phyloP scores from a whole-genome alignment of 2,329 filamentous ascomycete genomes.

The Diaporthe australafricana region DNA sequence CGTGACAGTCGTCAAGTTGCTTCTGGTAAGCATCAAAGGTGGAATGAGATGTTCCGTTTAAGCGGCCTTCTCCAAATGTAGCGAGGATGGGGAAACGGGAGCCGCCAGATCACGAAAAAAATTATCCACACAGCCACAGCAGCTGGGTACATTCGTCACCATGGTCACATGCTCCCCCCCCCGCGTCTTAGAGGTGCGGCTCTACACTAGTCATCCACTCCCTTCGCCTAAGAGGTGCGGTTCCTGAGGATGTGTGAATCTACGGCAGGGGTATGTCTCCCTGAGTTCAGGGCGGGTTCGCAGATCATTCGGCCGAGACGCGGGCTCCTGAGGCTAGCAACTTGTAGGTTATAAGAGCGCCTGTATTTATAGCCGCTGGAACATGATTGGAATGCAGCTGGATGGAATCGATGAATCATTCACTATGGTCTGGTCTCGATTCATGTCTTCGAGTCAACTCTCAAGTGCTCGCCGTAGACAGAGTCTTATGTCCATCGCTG shows the following conservation, averaged over 20 bases:
- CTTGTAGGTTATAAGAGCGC: background rate
- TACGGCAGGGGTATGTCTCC: background rate
- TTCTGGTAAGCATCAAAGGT: slow-evolving; percentile 17
- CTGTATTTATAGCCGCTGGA: no score
- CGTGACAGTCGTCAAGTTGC: slow-evolving; percentile 21
- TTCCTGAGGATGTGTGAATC: background rate
- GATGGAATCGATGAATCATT: background rate
- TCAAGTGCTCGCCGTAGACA: no score
- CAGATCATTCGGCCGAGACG: slow-evolving; percentile 19
- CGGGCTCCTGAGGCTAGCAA: background rate
- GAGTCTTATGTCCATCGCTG: no score
- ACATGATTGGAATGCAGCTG: no score
- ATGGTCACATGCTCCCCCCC: background rate
- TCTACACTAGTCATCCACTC: background rate
- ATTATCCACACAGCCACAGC: no score
- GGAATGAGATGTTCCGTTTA: slow-evolving; percentile 20
- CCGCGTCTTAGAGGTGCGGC: no score
- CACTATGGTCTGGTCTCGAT: background rate
- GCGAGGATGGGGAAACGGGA: background rate
- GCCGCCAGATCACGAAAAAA: background rate
- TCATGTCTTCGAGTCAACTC: background rate
- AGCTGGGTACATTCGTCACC: background rate
- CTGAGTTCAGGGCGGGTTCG: slow-evolving; percentile 5
- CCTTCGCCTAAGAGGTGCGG: slow-evolving; percentile 17
- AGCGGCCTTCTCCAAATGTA: background rate